Conservation (phyloP, 2,329 filamentous ascomycete species). For the Dactylonectria estremocensis region DNA sequence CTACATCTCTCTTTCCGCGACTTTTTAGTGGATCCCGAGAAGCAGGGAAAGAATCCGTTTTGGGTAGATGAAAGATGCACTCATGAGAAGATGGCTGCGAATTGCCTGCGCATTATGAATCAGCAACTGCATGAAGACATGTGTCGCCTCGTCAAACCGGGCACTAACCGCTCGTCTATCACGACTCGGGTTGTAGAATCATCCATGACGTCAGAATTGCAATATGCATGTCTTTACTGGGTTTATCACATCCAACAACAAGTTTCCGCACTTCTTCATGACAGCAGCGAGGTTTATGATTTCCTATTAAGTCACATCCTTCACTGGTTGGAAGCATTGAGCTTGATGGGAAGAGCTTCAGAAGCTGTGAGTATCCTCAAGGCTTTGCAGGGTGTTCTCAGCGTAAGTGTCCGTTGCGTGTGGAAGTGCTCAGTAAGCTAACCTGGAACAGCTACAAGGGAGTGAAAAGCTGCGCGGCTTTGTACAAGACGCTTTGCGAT, state of each 20-base stretch:
- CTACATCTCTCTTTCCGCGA: slow-evolving; percentile 55
- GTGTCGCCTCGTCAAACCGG: no score
- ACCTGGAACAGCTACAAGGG: no score
- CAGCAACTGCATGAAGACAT: no score
- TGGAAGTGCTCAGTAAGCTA: no score
- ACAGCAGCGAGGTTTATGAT: not conserved
- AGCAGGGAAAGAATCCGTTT: slow-evolving; percentile 49
- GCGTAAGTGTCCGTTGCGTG: no score
- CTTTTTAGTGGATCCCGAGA: slow-evolving; percentile 53
- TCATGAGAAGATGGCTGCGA: not conserved
- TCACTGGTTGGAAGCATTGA: slow-evolving; percentile 9
- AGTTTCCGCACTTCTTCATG: no score
- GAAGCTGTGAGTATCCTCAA: not conserved
- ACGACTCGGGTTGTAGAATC: no score
- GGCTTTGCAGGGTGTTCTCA: not conserved
- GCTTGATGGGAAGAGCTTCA: not conserved
- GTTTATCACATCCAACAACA: not conserved
- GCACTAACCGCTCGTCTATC: no score
- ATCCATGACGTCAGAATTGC: not conserved
- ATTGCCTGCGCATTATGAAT: no score
- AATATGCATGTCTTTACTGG: slow-evolving; percentile 9
- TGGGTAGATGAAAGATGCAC: slow-evolving; percentile 39
- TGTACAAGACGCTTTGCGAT: no score
- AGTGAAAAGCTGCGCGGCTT: not conserved
- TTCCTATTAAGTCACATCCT: slow-evolving; percentile 6